Evolutionary conservation across 2,329 filamentous ascomycete species (phyloP).

Genomic region (Aspergillus sojae): DNA sequence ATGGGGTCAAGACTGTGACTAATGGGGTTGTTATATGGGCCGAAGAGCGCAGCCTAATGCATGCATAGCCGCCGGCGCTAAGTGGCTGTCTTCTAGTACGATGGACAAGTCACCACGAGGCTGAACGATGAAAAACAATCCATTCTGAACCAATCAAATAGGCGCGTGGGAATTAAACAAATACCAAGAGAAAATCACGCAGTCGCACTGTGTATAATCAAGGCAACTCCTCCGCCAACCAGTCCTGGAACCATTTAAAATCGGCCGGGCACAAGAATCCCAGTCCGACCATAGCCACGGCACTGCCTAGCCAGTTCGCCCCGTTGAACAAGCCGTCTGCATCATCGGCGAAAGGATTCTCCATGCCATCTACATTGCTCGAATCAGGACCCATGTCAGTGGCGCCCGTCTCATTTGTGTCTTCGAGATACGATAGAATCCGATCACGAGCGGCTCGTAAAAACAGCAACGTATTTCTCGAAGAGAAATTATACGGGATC

Average conservation of each 20-base stretch:
- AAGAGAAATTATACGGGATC: slow-evolving; percentile 32
- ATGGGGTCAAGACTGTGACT: not conserved
- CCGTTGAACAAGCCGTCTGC: not conserved
- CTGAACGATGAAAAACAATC: not conserved
- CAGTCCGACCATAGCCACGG: slow-evolving; percentile 1
- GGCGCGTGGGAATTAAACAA: not conserved
- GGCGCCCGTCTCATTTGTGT: not conserved
- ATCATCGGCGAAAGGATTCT: not conserved
- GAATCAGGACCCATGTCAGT: not conserved
- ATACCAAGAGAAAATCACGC: not conserved
- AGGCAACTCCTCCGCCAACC: not conserved
- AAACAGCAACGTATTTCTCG: slow-evolving; percentile 33
- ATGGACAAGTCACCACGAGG: not conserved
- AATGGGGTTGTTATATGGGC: slow-evolving; percentile 1
- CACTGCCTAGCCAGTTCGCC: not conserved
- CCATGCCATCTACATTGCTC: not conserved
- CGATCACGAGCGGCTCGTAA: slow-evolving; percentile 22
- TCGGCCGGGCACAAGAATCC: not conserved
- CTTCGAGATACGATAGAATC: not conserved
- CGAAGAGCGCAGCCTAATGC: not conserved
- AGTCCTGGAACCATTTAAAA: slow-evolving; percentile 3
- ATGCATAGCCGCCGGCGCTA: not conserved
- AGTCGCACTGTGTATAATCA: not conserved
- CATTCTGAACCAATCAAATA: not conserved
- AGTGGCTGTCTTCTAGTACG: not conserved